These are phyloP conservation scores for Sarocladium kiliense DNA, from an alignment of 2,329 filamentous ascomycete species.

Conservation along the genomic window DNA sequence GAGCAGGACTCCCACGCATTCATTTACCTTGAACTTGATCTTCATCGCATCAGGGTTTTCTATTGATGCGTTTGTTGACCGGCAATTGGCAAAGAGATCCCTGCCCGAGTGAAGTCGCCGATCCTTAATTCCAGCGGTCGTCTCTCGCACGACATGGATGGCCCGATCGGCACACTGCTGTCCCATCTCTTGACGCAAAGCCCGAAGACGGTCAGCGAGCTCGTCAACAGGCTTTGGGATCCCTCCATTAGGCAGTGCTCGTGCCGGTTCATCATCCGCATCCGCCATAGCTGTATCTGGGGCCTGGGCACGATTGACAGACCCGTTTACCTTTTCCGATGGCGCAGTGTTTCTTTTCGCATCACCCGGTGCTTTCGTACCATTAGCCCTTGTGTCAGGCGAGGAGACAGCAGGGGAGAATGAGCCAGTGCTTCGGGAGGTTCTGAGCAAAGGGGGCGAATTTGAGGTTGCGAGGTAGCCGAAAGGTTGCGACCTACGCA, in stretches of 20 bases:
- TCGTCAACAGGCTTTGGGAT: constrained; percentile 34
- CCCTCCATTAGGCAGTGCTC: background rate
- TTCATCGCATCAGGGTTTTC: constrained; percentile 36
- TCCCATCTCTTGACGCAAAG: constrained; percentile 38
- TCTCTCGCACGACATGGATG: constrained; percentile 39
- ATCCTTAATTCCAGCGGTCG: constrained; percentile 29
- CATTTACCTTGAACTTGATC: constrained; percentile 45
- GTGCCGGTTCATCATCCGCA: background rate
- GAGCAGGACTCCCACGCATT: background rate
- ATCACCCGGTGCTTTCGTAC: background rate
- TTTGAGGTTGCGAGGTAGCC: background rate
- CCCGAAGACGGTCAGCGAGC: constrained; percentile 34
- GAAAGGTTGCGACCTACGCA: constrained; percentile 4
- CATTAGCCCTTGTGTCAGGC: background rate
- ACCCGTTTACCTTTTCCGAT: background rate
- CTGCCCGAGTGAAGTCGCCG: constrained; percentile 34
- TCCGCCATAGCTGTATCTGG: background rate
- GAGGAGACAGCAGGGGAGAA: background rate
- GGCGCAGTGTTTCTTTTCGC: background rate
- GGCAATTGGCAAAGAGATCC: constrained; percentile 44
- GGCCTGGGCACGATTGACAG: background rate
- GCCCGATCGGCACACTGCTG: constrained; percentile 35
- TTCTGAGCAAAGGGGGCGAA: constrained; percentile 4
- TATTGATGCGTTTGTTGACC: constrained; percentile 28
- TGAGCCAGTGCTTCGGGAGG: background rate